phyloP scores from a whole-genome alignment of 129 eudicot genomes.

The Artemisia argyi region DNA sequence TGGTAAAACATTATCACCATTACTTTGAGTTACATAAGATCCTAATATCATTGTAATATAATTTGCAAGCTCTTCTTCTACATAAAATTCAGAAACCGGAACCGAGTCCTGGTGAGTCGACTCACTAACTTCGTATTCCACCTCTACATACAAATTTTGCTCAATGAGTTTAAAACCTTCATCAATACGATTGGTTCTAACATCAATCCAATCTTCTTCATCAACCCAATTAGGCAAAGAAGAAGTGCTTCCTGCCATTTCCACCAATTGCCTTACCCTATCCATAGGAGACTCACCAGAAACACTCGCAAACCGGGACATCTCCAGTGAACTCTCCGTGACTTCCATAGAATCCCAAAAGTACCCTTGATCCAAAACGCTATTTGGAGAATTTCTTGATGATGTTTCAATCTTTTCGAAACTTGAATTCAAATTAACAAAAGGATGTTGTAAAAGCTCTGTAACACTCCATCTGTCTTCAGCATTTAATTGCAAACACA shows the following conservation, averaged over 20 bases:
- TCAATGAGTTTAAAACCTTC: slow-evolving; percentile 18
- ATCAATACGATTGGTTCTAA: slow-evolving; percentile 41
- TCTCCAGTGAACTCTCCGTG: slow-evolving; percentile 18
- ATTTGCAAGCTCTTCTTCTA: slow-evolving; percentile 26
- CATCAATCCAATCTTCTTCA: slow-evolving; percentile 68
- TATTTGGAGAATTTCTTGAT: slow-evolving; percentile 51
- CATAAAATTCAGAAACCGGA: slow-evolving; percentile 1
- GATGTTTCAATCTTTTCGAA: slow-evolving; percentile 23
- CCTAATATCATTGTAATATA: slow-evolving; percentile 18
- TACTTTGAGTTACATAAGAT: slow-evolving; percentile 17
- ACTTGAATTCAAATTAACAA: slow-evolving; percentile 30
- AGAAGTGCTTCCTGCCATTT: slow-evolving; percentile 28
- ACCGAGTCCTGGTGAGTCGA: slow-evolving; percentile 2
- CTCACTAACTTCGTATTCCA: slow-evolving; percentile 14
- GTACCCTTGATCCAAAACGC: slow-evolving; percentile 55
- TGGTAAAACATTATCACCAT: slow-evolving; percentile 27
- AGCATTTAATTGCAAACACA: slow-evolving; percentile 51
- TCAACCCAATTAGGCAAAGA: slow-evolving; percentile 53
- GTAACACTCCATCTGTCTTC: slow-evolving; percentile 57
- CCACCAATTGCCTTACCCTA: slow-evolving; percentile 47
- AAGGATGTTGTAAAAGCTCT: slow-evolving; percentile 59
- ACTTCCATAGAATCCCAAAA: slow-evolving; percentile 62
- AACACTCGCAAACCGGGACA: neutral
- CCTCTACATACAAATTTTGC: slow-evolving; percentile 2
- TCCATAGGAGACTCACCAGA: slow-evolving; percentile 36